Evolutionary conservation across 169 alveolate genomes (phyloP), one percentile per base, ranked within the genome.

Genomic region (Plasmodium vivax): DNA sequence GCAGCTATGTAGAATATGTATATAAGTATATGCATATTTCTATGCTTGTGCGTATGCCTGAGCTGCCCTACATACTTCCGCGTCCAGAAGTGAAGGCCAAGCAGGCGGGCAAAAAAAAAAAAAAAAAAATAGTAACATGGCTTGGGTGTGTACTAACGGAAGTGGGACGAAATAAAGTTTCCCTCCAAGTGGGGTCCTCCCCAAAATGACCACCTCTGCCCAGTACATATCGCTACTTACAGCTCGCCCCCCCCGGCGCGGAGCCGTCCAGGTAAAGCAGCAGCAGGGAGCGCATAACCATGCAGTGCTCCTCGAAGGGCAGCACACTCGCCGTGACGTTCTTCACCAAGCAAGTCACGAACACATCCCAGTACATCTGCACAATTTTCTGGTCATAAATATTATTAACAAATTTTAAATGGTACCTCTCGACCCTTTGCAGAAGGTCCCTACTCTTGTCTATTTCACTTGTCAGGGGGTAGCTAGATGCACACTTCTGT

Each of bases 291-390:
- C 87, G 36, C 16, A 87, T 75, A 30, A 77, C 47, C 93, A 87
- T 87, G 47, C 23, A 14, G 23, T 77, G 87, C 32, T 87, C 93
- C 30, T 87, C 83, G 71, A 12, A 87, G 23, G 93, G 81, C 30
- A 87, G 41, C 16, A 77, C 71, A 43, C 93, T 87, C 68, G 93
- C 41, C 38, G 87, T 58, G 14, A 47, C 68, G 47, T 87, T 87
- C 81, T 87, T 75, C 30, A 87, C 32, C 71, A 87, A 47, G 58
- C 93, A 87, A 5, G 82, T 77, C 62, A 87, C 82, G 45, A 87
- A 79, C 38, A 87, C 68, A 41, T 87, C 85, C 41, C 71, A 75
- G 47, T 87, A 87, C 54, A 87, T 32, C 45, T 87, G 93, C 9
- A 87, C 62, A 36, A 84, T 56, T 56, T 87, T 51, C 58, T 77